Conservation (phyloP, 352 stramenopile species). For the Globisporangium cederbergense region DNA sequence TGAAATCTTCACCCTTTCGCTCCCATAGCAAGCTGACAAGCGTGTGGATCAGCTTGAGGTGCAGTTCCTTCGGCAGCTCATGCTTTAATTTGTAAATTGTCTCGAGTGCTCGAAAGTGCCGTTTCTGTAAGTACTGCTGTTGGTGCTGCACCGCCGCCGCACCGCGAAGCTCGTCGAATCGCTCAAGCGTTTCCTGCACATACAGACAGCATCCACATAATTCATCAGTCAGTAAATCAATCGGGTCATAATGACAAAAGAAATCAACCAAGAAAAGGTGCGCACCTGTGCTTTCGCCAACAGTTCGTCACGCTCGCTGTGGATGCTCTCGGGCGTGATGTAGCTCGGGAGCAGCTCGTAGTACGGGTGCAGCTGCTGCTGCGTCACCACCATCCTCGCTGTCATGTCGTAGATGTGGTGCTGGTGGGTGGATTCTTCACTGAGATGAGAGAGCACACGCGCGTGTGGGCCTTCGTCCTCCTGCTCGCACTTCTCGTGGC, state of each 20-base stretch:
- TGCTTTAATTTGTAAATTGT: constrained; percentile 71
- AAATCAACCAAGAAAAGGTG: not conserved
- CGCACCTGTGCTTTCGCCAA: constrained; percentile 39
- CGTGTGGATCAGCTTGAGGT: constrained; percentile 39
- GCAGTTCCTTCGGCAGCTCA: constrained; percentile 35
- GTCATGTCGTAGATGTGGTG: not conserved
- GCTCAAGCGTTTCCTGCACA: constrained; percentile 34
- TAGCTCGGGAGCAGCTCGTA: constrained; percentile 63
- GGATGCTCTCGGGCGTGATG: constrained; percentile 36
- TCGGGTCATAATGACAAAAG: too few relatives aligned
- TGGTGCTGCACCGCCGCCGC: not conserved
- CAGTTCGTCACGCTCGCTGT: constrained; percentile 37
- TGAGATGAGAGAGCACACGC: not conserved
- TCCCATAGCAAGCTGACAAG: constrained; percentile 52
- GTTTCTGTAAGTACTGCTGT: constrained; percentile 34
- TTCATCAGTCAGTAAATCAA: not conserved
- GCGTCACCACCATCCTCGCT: not conserved
- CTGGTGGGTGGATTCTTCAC: not conserved
- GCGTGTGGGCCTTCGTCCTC: not conserved
- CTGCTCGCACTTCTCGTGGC: not conserved
- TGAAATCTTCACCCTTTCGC: constrained; percentile 31
- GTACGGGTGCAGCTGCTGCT: constrained; percentile 38
- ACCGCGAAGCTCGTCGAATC: constrained; percentile 28
- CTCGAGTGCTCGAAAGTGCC: constrained; percentile 55
- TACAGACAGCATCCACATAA: not conserved